Conservation (phyloP, 116 monocot genomes). For the Posidonia oceanica region DNA sequence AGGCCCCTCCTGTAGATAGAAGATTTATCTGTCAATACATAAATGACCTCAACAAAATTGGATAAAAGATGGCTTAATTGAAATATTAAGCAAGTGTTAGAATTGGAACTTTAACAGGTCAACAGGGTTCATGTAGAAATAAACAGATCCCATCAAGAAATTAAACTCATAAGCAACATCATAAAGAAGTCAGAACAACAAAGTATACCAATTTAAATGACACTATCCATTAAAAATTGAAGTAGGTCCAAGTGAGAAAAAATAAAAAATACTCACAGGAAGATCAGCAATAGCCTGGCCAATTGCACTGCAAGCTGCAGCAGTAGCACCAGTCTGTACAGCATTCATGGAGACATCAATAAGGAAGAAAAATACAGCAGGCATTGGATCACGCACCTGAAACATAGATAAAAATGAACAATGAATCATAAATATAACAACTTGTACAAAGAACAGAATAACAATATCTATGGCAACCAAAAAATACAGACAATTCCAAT, state of each 20-base stretch:
- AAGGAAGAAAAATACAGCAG: slow-evolving; percentile 92
- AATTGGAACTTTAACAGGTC: too few species aligned
- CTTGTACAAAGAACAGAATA: not conserved
- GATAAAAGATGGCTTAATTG: too few species aligned
- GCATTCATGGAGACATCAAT: slow-evolving; percentile 95
- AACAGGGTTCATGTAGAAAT: too few species aligned
- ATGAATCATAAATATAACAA: not conserved
- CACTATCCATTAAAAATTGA: too few species aligned
- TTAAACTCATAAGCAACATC: too few species aligned
- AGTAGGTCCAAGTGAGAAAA: not conserved
- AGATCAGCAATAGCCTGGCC: slow-evolving; percentile 83
- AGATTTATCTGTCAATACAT: too few species aligned
- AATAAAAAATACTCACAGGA: slow-evolving; percentile 49
- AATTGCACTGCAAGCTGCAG: slow-evolving; percentile 89
- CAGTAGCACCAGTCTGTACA: slow-evolving; percentile 85
- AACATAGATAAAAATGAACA: not conserved
- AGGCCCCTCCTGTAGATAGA: slow-evolving; percentile 70
- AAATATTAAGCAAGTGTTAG: too few species aligned
- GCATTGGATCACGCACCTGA: slow-evolving; percentile 98
- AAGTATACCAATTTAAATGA: too few species aligned
- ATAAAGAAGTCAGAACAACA: too few species aligned
- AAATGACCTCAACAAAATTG: too few species aligned
- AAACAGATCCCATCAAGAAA: too few species aligned
- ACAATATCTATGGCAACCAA: not conserved
- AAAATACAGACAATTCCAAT: not conserved